These are phyloP conservation scores for Rhodotorula sp. DNA, from an alignment of 1,284 basidiomycete species.

Conservation along the genomic window DNA sequence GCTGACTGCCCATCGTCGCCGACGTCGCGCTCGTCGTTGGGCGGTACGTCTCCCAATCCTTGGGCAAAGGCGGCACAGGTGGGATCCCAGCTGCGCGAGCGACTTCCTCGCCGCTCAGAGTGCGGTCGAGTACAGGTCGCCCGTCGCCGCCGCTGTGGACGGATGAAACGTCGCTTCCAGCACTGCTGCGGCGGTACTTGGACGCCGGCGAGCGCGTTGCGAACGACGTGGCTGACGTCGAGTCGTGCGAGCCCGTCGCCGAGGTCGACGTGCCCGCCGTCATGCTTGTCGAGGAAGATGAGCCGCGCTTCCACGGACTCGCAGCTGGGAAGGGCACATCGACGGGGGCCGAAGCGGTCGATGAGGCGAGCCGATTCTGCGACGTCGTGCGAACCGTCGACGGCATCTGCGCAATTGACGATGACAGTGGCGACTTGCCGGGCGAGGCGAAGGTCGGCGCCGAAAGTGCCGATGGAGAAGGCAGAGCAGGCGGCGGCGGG, in stretches of 20 bases:
- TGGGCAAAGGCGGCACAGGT: conserved; percentile 93
- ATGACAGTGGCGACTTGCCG: conserved; percentile 8
- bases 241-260: conserved; percentile 71
- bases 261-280: conserved; percentile 62
- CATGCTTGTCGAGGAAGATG: conserved; percentile 81
- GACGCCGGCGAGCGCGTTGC: conserved; percentile 61
- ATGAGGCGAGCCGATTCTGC: conserved; percentile 22
- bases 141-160: conserved; percentile 63
- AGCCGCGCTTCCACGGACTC: conserved; percentile 66
- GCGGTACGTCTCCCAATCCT: conserved; percentile 66
- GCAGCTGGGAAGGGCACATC: conserved; percentile 23
- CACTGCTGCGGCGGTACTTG: conserved; percentile 64
- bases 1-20: conserved; percentile 42
- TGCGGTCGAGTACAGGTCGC: conserved; percentile 14
- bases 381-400: not conserved
- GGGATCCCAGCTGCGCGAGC: conserved; percentile 54
- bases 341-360: conserved; percentile 53
- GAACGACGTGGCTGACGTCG: conserved; percentile 74
- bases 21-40: conserved; percentile 19
- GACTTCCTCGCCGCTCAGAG: conserved; percentile 14
- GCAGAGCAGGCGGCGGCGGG: conserved; percentile 1
- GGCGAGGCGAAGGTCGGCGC: not conserved
- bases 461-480: not conserved
- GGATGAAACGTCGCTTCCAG: conserved; percentile 79
- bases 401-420: conserved; percentile 5